phyloP scores from a whole-genome alignment of 768 basidiomycete species.

The Termitomyces sp. region DNA sequence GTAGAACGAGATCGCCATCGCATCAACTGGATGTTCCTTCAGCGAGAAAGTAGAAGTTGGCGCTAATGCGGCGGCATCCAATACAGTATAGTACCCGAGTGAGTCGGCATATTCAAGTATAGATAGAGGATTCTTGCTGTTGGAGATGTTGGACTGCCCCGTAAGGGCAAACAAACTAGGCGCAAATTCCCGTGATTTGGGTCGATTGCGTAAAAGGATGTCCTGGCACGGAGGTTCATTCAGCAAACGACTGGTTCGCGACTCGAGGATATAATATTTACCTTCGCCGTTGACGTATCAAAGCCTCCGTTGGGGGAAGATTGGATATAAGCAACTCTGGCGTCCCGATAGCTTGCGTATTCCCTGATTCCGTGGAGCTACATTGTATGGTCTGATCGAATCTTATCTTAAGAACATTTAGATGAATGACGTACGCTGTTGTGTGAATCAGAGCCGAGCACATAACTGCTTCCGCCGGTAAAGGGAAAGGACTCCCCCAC shows the following conservation, averaged over 20 bases:
- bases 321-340: slow-evolving; percentile 60
- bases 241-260: slow-evolving; percentile 18
- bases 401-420: slow-evolving; percentile 1
- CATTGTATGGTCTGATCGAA: neutral
- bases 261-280: slow-evolving; percentile 21
- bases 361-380: slow-evolving; percentile 71
- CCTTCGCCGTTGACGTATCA: slow-evolving; percentile 55
- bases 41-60: slow-evolving; percentile 70
- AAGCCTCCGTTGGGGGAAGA: slow-evolving; percentile 66
- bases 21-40: slow-evolving; percentile 66
- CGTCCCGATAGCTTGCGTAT: slow-evolving; percentile 57
- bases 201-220: slow-evolving; percentile 47
- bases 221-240: slow-evolving; percentile 41
- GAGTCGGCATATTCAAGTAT: slow-evolving; percentile 61
- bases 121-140: slow-evolving; percentile 66
- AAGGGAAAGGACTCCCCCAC: slow-evolving; percentile 83
- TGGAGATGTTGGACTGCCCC: slow-evolving; percentile 80
- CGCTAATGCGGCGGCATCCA: slow-evolving; percentile 81
- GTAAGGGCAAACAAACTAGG: slow-evolving; percentile 73
- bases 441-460: slow-evolving; percentile 77
- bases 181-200: slow-evolving; percentile 37
- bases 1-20: slow-evolving; percentile 82
- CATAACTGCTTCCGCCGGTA: slow-evolving; percentile 47
- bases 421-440: slow-evolving; percentile 54
- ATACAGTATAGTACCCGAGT: slow-evolving; percentile 69